phyloP scores from a whole-genome alignment of 31 red algal species.

The Endocladia muricata region DNA sequence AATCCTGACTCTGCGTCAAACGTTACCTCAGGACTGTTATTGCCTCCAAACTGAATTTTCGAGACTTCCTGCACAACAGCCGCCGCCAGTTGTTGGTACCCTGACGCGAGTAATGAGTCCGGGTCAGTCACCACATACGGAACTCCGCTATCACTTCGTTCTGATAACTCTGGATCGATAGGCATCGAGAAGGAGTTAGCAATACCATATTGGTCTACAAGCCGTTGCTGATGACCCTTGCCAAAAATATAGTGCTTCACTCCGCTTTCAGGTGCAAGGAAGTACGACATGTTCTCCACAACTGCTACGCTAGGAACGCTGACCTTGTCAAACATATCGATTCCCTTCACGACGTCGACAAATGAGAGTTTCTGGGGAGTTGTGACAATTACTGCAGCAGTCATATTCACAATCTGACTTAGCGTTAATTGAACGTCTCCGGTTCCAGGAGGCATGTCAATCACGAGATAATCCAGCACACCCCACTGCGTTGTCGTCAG shows the following conservation, averaged over 20 bases:
- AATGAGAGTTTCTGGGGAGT: slow-evolving; percentile 98
- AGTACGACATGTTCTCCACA: slow-evolving; percentile 98
- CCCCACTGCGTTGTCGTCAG: slow-evolving; percentile 95
- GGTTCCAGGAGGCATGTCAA: slow-evolving; percentile 97
- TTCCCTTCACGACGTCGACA: slow-evolving; percentile 99
- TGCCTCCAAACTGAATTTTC: slow-evolving; percentile 72
- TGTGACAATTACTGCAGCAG: slow-evolving; percentile 93
- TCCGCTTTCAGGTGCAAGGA: slow-evolving; percentile 86
- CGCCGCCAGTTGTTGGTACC: slow-evolving; percentile 71
- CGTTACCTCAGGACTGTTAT: slow-evolving; percentile 38
- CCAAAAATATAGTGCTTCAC: slow-evolving; percentile 90
- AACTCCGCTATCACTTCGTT: slow-evolving; percentile 72
- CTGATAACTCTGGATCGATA: slow-evolving; percentile 75
- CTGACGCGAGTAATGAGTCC: slow-evolving; percentile 20
- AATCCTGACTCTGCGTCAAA: slow-evolving; percentile 63
- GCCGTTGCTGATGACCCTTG: slow-evolving; percentile 70
- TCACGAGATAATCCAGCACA: slow-evolving; percentile 91
- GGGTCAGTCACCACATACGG: slow-evolving; percentile 76
- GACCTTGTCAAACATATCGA: slow-evolving; percentile 98
- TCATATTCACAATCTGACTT: slow-evolving; percentile 87
- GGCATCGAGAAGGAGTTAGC: slow-evolving; percentile 77
- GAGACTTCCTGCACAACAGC: slow-evolving; percentile 83
- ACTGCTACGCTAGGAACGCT: slow-evolving; percentile 90
- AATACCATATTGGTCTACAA: slow-evolving; percentile 87
- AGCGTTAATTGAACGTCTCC: slow-evolving; percentile 97